Conservation (phyloP, 2,329 filamentous ascomycete species). For the Cordyceps militaris region DNA sequence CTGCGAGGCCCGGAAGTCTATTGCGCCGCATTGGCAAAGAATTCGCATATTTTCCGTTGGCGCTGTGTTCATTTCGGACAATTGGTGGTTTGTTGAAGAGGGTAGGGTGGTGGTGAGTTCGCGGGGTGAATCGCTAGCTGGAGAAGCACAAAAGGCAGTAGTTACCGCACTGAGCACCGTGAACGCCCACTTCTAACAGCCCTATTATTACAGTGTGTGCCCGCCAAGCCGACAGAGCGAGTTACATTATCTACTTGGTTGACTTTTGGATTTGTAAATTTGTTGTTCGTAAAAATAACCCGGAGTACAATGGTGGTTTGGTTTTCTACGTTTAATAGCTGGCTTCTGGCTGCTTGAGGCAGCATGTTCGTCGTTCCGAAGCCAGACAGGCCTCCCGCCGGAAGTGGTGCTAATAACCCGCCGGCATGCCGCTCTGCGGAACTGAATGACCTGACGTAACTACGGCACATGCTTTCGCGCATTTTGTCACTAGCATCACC, state of each 20-base stretch:
- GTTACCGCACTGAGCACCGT: neutral
- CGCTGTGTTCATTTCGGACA: neutral
- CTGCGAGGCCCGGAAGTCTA: slow-evolving; percentile 29
- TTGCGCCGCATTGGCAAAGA: slow-evolving; percentile 34
- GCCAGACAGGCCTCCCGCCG: neutral
- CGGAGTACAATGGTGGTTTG: neutral
- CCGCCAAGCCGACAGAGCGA: too few species aligned
- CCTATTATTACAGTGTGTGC: too few species aligned
- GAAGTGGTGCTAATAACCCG: neutral
- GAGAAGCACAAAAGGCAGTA: neutral
- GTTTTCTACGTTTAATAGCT: too few species aligned
- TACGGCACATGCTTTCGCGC: neutral
- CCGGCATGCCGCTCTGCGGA: slow-evolving; percentile 5
- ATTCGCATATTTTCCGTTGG: slow-evolving; percentile 13
- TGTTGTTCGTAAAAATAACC: too few species aligned
- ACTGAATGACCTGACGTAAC: neutral
- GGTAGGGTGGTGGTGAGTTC: too few species aligned
- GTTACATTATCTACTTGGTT: neutral
- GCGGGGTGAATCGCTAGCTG: neutral
- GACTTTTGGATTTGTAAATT: too few species aligned
- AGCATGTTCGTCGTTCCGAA: neutral
- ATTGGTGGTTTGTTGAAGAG: neutral
- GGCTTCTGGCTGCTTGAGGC: neutral
- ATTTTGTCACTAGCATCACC: neutral
- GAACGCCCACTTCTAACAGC: too few species aligned